These are phyloP conservation scores for Paraphaeosphaeria minitans DNA, from an alignment of 2,329 filamentous ascomycete genomes.

Conservation along the genomic window DNA sequence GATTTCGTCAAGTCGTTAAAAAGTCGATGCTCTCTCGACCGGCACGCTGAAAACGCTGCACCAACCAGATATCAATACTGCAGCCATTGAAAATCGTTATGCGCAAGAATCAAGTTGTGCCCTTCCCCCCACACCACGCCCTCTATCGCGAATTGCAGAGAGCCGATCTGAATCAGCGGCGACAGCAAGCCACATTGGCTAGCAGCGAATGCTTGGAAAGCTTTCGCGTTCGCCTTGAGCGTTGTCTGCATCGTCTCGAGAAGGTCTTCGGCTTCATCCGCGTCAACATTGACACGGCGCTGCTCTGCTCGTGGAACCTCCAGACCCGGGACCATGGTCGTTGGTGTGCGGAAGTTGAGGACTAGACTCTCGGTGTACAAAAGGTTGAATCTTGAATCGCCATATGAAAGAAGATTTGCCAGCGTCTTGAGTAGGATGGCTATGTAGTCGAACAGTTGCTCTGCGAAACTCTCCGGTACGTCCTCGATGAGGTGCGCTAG, in stretches of 20 bases:
- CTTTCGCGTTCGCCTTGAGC: slow-evolving; percentile 31
- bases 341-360: slow-evolving; percentile 36
- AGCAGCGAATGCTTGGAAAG: slow-evolving; percentile 33
- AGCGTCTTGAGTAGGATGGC: slow-evolving; percentile 37
- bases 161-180: slow-evolving; percentile 36
- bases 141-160: slow-evolving; percentile 33
- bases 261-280: slow-evolving; percentile 25
- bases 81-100: slow-evolving; percentile 38
- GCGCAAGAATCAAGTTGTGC: slow-evolving; percentile 36
- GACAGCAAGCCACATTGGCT: slow-evolving; percentile 29
- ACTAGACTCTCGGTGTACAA: slow-evolving; percentile 35
- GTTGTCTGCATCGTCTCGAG: slow-evolving; percentile 34
- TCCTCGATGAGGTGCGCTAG: slow-evolving; percentile 33
- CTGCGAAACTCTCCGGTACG: slow-evolving; percentile 31
- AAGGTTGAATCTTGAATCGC: slow-evolving; percentile 26
- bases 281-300: slow-evolving; percentile 27
- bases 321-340: slow-evolving; percentile 22
- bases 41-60: background rate
- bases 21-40: background rate
- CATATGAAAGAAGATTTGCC: slow-evolving; percentile 29
- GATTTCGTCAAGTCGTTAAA: background rate
- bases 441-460: slow-evolving; percentile 39
- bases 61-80: slow-evolving; percentile 23
- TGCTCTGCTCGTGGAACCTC: slow-evolving; percentile 20
- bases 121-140: slow-evolving; percentile 36